Evolutionary conservation across 2,329 filamentous ascomycete genomes (phyloP), one percentile per base, ranked within the genome.

Genomic region (Fusarium albosuccineum): DNA sequence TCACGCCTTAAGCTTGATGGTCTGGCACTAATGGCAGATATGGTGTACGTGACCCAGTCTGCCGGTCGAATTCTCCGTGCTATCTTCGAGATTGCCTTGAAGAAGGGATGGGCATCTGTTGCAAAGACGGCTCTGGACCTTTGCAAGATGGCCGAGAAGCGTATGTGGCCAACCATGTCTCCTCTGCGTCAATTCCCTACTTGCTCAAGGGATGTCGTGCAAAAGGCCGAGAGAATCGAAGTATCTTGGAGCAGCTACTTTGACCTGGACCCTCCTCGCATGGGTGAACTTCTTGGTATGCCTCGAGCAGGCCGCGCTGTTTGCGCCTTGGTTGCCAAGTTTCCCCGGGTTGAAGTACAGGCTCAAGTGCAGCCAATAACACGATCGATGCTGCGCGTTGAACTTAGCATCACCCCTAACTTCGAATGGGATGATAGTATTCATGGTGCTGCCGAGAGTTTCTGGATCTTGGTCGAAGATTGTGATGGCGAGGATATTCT

Each of bases 91-190:
- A 98, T 99, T 56, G 91, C 92, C n/a, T 82, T 99, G 69, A 97
- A 95, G 82, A 97, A 97, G 80, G 95, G 95, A 34, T 99, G 95
- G 95, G 89, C 96, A 1, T 91, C 90, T 14, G 96, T 98, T 4
- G 93, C 96, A 9, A 97, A 96, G 82, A 93, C 92, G 65, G 94
- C 96, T 1, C 84, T 99, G 41, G 93, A 97, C 73, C 86, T 99
- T 54, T 99, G 97, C 82, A 99, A 99, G 82, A 98, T 97, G 93
- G 96, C 95, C 0, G 96, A 99, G 83, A 97, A 97, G 85, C 88
- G 97, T 50, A 99, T 99, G 97, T 99, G 96, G 96, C 94, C 95
- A 13, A 98, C 95, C 6, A 99, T 98, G 96, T 93, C 93, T 37
- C 96, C 97, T 10, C 84, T 99, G 33, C 89, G 96, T 55, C 96